Conservation (phyloP, 805 yeast genomes). For the Gaillardinia entomophila region DNA sequence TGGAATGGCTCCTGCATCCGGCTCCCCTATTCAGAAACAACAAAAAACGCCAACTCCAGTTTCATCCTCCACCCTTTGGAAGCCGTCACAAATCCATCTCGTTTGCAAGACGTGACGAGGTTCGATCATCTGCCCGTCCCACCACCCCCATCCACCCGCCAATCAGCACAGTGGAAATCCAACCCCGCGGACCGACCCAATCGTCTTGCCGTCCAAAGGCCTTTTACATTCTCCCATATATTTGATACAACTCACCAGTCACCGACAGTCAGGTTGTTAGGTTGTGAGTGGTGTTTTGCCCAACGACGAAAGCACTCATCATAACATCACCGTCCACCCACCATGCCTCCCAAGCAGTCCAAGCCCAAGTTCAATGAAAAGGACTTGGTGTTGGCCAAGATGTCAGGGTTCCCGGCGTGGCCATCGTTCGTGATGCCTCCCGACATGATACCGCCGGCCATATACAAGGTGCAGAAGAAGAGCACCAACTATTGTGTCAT, state of each 20-base stretch:
- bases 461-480: constrained; percentile 30
- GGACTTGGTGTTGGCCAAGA: constrained; percentile 39
- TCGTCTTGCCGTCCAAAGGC: neutral
- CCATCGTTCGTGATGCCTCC: constrained; percentile 44
- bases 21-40: neutral
- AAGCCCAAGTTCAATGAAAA: constrained; percentile 20
- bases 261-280: too few relatives aligned
- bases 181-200: neutral
- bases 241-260: neutral
- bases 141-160: too few relatives aligned
- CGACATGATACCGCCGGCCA: constrained; percentile 28
- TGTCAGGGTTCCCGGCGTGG: constrained; percentile 44
- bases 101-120: too few relatives aligned
- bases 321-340: neutral
- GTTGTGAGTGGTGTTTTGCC: too few relatives aligned
- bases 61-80: neutral
- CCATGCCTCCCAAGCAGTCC: constrained; percentile 30
- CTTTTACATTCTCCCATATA: neutral
- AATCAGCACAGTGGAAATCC: constrained; percentile 2
- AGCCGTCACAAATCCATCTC: too few relatives aligned
- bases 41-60: neutral
- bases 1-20: neutral
- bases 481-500: constrained; percentile 35
- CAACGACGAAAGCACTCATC: constrained; percentile 1
- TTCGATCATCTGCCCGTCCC: too few relatives aligned